phyloP scores from a whole-genome alignment of 2,329 filamentous ascomycete species.

The Cordyceps fumosorosea region DNA sequence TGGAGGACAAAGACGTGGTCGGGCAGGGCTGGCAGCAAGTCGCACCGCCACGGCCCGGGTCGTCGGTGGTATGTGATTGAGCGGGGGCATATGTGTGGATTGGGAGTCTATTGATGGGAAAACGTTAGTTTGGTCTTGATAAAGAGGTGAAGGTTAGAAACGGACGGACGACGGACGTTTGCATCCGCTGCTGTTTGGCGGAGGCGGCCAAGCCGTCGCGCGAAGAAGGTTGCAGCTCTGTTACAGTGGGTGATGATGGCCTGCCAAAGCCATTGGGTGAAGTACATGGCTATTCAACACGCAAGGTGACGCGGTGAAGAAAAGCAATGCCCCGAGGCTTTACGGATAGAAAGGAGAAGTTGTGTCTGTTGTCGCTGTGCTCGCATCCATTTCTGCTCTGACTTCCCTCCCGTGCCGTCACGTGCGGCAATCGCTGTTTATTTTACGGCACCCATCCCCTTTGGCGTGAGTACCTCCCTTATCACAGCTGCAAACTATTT shows the following conservation, averaged over 20 bases:
- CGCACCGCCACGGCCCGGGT: conserved; percentile 17
- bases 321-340: no score
- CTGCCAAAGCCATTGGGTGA: background rate
- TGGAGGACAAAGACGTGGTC: conserved; percentile 19
- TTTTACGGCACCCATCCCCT: no score
- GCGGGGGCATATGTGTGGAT: background rate
- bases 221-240: background rate
- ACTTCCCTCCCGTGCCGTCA: no score
- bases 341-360: no score
- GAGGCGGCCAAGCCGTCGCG: background rate
- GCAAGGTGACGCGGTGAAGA: background rate
- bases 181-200: background rate
- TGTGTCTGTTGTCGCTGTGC: no score
- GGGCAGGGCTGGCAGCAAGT: conserved; percentile 16
- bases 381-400: no score
- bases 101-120: background rate
- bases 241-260: background rate
- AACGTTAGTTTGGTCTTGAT: background rate
- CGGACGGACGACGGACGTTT: background rate
- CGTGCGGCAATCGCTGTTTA: no score
- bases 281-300: background rate
- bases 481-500: no score
- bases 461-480: no score
- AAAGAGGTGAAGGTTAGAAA: background rate
- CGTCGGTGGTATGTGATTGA: background rate